Evolutionary conservation across 2,329 filamentous ascomycete species (phyloP), one percentile per base, ranked within the genome.

Genomic region (Celoporthe dispersa): DNA sequence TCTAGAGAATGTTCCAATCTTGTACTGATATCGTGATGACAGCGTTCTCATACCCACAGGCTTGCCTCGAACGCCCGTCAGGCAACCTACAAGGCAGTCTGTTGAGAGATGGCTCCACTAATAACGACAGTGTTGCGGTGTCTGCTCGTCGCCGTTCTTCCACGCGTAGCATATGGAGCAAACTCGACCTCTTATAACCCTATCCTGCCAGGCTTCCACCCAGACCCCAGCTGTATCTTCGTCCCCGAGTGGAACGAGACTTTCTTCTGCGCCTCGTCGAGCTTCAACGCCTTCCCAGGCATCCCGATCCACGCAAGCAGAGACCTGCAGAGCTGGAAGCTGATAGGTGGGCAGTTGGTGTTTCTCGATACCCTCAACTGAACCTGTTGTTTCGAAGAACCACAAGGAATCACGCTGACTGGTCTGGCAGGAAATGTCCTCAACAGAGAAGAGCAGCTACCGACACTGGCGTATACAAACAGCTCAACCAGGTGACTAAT

Each of bases 221-320:
- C 82, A 1, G 82, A 83, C 72, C 82, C 82, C 7, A 81, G 79
- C 67, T 83, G 81, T 69, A 80, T 82, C 41, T 80, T 79, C 62
- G 78, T 82, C 1, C 73, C 75, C 1, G 79, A 81, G 39, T 73
- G 73, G 62, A 76, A 83, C 64, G 74, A 79, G 14, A 82, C 80
- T 11, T 83, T 82, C 73, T 84, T 81, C 75, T 83, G 82, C 70
- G 81, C 80, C 6, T 80, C 79, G 0, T 83, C 81, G 1, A 81
- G 79, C 63, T 84, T 84, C 76, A 81, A 80, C 68, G 78, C 78
- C 5, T 84, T 84, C 66, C 82, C 82, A 0, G 82, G 82, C 9
- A 78, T 84, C 19, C 82, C 82, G 0, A 80, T 84, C 31, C 80
- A 84, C 70, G 80, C 81, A 7, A 83, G 80, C 74, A 80, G 79